These are phyloP conservation scores for Penicillium frequentans DNA, from an alignment of 2,329 filamentous ascomycete species.

Conservation along the genomic window DNA sequence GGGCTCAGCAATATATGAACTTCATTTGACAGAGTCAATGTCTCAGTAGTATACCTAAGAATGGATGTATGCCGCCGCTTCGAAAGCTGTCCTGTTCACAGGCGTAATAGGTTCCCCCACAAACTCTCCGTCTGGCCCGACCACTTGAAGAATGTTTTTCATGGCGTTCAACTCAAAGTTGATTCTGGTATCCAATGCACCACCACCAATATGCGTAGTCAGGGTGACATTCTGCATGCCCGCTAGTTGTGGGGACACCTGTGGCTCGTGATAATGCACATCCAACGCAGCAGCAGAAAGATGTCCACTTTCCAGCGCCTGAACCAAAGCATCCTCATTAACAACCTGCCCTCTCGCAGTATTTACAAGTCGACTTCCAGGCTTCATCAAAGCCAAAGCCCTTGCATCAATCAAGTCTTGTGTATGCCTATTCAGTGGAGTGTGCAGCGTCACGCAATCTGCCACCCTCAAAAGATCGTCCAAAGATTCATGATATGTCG, in stretches of 20 bases:
- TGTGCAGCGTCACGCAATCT: constrained; percentile 44
- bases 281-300: constrained; percentile 53
- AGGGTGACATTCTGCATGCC: constrained; percentile 46
- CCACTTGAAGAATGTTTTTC: constrained; percentile 41
- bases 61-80: not conserved
- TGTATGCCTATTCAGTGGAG: constrained; percentile 39
- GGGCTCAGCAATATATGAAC: not conserved
- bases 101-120: constrained; percentile 10
- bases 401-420: constrained; percentile 43
- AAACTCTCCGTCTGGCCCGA: constrained; percentile 10
- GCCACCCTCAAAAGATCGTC: constrained; percentile 42
- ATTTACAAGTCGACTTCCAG: constrained; percentile 52
- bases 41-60: not conserved
- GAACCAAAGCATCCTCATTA: constrained; percentile 52
- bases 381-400: constrained; percentile 48
- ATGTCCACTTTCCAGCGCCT: constrained; percentile 48
- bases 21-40: not conserved
- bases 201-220: constrained; percentile 49
- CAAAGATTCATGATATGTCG: constrained; percentile 40
- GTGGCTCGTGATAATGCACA: constrained; percentile 56
- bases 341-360: constrained; percentile 55
- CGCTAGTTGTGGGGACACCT: constrained; percentile 46
- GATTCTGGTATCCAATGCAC: constrained; percentile 48
- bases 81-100: constrained; percentile 12
- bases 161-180: constrained; percentile 47